phyloP scores from a whole-genome alignment of 768 basidiomycete genomes.

The Lactarius vividus region DNA sequence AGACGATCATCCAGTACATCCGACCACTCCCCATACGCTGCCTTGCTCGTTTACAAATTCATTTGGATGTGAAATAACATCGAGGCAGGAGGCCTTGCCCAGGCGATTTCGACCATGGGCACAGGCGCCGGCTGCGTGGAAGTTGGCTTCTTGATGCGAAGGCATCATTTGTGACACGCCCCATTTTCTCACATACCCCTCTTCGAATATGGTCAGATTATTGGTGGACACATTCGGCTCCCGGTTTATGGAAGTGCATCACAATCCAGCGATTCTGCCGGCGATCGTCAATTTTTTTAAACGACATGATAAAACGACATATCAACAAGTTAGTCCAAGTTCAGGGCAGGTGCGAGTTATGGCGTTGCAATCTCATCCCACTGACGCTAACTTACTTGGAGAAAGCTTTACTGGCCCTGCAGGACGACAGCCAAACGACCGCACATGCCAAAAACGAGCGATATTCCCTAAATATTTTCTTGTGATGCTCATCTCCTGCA shows the following conservation, averaged over 20 bases:
- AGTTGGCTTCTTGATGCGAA: slow-evolving; percentile 9
- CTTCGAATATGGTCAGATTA: slow-evolving; percentile 1
- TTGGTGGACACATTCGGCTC: neutral
- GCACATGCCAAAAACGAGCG: neutral
- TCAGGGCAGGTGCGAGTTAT: neutral
- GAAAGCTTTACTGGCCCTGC: neutral
- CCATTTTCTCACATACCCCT: neutral
- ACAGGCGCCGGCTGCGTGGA: slow-evolving; percentile 1
- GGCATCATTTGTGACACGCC: neutral
- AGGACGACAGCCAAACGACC: neutral
- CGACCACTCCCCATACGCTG: neutral
- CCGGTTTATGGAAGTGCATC: neutral
- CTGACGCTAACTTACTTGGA: neutral
- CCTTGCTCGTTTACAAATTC: neutral
- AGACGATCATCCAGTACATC: slow-evolving; percentile 10
- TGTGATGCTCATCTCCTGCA: neutral
- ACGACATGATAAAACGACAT: neutral
- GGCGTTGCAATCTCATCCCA: neutral
- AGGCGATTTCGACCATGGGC: neutral
- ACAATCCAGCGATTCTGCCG: neutral
- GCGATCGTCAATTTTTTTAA: neutral
- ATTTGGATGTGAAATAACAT: slow-evolving; percentile 3
- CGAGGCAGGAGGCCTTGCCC: neutral
- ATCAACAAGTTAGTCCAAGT: neutral
- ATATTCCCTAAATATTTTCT: neutral